Evolutionary conservation across 1,284 basidiomycete species (phyloP), one percentile per base, ranked within the genome.

Genomic region (Ceratobasidium sp.): DNA sequence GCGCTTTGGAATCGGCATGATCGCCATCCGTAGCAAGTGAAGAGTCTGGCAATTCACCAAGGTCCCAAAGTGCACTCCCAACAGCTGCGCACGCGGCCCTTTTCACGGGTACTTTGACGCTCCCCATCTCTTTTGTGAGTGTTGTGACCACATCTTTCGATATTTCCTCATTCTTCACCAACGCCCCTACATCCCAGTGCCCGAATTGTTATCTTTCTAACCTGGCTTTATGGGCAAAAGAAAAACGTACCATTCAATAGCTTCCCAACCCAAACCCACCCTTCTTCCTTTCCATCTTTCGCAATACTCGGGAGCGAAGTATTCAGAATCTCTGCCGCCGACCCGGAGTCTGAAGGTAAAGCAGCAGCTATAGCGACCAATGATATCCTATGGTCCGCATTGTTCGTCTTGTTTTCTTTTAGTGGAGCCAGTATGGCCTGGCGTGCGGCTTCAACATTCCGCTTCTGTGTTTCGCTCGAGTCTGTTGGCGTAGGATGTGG

Each of bases 321-420:
- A 26, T 95, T 85, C 0, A 91, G 82, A 0, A 86, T 81, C 0
- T 85, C 84, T 6, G 91, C 87, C 0, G 86, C 23, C 0, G 90
- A 84, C 3, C 93, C 66, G 1, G 84, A 82, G 48, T 87, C 85
- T 6, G 82, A 84, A 0, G 87, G 80, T 1, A 91, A 87, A 0
- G 92, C 91, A 0, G 85, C 82, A 76, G 96, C 95, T 90, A 98
- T 95, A 9, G 89, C 89, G 84, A 94, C 96, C 12, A 98, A 86
- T 0, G 92, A 87, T 6, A 91, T 84, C n/a, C 96, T 92, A 83
- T 98, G 95, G 79, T 97, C 96, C 2, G 94, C 89, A 1, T 94
- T 94, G 0, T 92, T 86, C 0, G 95, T 94, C 86, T 97, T 98
- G 44, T 95, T 93, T 0, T 91, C 85, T 82, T 93, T 92, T 4